Percentiles rank a stretch among this genome's conserved stretches.
These are phyloP conservation scores for Phytophthora macrochlamydospora DNA, from an alignment of 352 stramenopile genomes.

Conservation along the genomic window DNA sequence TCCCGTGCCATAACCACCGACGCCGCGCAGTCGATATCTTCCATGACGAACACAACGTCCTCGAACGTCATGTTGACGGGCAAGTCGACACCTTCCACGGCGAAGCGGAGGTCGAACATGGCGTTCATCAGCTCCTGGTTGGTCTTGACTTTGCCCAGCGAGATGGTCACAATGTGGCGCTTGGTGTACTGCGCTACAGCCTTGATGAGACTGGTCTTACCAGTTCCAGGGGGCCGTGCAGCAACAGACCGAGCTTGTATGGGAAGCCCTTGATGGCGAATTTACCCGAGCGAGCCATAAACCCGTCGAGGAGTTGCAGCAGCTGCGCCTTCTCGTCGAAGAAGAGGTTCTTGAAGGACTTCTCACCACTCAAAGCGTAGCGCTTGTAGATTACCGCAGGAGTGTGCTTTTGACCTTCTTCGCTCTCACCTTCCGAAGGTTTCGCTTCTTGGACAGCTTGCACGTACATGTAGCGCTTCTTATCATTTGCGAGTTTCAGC, in stretches of 20 bases:
- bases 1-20: conserved; percentile 66
- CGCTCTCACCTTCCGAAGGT: background rate
- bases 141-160: conserved; percentile 72
- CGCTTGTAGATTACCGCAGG: conserved; percentile 51
- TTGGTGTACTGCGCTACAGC: conserved; percentile 83
- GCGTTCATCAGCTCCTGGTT: conserved; percentile 87
- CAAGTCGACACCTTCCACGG: conserved; percentile 61
- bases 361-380: conserved; percentile 84
- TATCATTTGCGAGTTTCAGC: conserved; percentile 42
- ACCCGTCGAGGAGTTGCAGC: conserved; percentile 76
- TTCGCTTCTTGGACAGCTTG: conserved; percentile 23
- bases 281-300: conserved; percentile 69
- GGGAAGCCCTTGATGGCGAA: conserved; percentile 90
- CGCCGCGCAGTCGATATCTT: conserved; percentile 86
- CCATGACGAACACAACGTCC: conserved; percentile 91
- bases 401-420: conserved; percentile 4
- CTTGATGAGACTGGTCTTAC: conserved; percentile 93
- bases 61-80: conserved; percentile 76
- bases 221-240: conserved; percentile 90
- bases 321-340: conserved; percentile 82
- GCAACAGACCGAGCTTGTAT: conserved; percentile 88
- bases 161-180: conserved; percentile 81
- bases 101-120: conserved; percentile 74
- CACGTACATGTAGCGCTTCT: conserved; percentile 56
- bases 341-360: conserved; percentile 90